Conservation (phyloP, 140 eudicot genomes). For the Flaveria floridana region DNA sequence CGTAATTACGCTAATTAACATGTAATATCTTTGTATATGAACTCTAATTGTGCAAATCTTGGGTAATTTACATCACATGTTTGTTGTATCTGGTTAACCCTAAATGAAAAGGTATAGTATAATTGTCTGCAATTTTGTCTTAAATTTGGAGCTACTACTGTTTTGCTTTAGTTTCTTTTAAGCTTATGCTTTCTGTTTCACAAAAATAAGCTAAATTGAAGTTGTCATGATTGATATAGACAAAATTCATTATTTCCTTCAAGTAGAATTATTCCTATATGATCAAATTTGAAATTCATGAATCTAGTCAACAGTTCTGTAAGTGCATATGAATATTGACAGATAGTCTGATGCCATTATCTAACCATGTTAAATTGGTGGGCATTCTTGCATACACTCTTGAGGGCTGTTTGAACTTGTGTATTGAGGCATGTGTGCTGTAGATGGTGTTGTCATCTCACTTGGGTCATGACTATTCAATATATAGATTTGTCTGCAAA, state of each 20-base stretch:
- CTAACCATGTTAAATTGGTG: background rate
- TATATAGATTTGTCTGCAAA: background rate
- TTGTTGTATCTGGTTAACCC: slow-evolving; percentile 13
- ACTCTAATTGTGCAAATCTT: slow-evolving; percentile 9
- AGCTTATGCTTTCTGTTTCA: slow-evolving; percentile 20
- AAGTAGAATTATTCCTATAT: background rate
- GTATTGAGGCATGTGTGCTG: background rate
- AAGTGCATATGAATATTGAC: background rate
- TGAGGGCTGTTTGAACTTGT: background rate
- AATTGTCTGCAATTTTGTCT: background rate
- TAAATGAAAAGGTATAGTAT: background rate
- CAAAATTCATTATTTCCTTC: slow-evolving; percentile 1
- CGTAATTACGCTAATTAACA: too few relatives aligned
- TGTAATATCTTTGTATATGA: background rate
- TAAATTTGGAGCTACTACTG: background rate
- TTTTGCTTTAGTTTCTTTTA: slow-evolving; percentile 5
- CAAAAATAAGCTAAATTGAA: slow-evolving; percentile 14
- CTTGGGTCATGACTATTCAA: background rate
- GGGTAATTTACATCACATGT: slow-evolving; percentile 1
- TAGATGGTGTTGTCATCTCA: background rate
- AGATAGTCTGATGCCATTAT: too few relatives aligned
- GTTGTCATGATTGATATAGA: background rate
- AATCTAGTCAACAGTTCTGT: background rate
- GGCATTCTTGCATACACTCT: background rate
- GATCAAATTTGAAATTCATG: background rate